These are phyloP conservation scores for Pseudogymnoascus sp. DNA, from an alignment of 2,329 filamentous ascomycete species.

Conservation along the genomic window DNA sequence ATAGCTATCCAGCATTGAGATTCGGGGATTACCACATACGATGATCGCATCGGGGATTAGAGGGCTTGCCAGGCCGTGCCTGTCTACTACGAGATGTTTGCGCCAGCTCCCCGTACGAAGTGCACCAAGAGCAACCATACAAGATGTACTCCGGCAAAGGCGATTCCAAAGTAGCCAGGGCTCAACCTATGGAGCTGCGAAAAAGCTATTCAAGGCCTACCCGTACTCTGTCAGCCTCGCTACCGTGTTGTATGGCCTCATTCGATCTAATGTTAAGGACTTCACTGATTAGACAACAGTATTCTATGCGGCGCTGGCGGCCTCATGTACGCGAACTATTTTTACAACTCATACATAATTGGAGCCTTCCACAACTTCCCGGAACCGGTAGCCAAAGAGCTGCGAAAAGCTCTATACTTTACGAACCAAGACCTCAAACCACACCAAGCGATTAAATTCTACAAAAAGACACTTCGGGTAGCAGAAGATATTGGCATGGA, in stretches of 20 bases:
- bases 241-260: constrained; percentile 19
- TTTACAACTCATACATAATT: constrained; percentile 28
- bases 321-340: constrained; percentile 25
- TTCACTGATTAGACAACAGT: constrained; percentile 15
- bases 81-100: background rate
- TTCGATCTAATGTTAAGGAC: background rate
- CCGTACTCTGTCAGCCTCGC: constrained; percentile 26
- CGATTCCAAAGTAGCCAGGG: background rate
- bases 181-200: constrained; percentile 14
- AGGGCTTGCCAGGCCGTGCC: background rate
- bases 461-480: constrained; percentile 68
- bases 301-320: constrained; percentile 22
- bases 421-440: constrained; percentile 70
- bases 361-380: constrained; percentile 51
- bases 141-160: background rate
- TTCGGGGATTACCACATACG: background rate
- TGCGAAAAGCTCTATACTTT: constrained; percentile 82
- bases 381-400: constrained; percentile 63
- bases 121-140: background rate
- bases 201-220: constrained; percentile 22
- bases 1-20: background rate
- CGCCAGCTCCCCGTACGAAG: background rate
- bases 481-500: constrained; percentile 72
- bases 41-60: background rate
- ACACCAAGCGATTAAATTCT: constrained; percentile 72